Base-by-base conservation (phyloP, 345 rosid genomes). In the Gossypium rotundifolium region DNA sequence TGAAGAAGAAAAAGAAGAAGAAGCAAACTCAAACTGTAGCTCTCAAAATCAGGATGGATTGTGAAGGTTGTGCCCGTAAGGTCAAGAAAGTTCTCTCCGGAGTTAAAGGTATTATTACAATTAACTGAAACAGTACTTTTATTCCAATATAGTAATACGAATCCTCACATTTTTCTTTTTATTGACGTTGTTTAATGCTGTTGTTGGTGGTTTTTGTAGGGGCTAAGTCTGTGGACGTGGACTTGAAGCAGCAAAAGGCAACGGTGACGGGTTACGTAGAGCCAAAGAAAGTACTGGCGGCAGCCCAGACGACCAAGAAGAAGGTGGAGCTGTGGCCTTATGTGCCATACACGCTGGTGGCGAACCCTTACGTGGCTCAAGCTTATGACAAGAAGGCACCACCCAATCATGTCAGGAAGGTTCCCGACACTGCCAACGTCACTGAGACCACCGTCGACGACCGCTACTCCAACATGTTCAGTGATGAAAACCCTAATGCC, bases 341-440 rank as follows among this genome's bases (percentile, higher is more conserved):
- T n/a, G 93, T 90, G 11, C 96, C 97, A 1, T 88, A 90, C 81
- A 75, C 72, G 44, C 60, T 90, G 71, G 98, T 87, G 74, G 77
- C 89, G 2, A 75, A 90, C 75, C 97, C 98, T 27, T 90, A 93
- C 65, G 83, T 88, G 58, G 77, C 98, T 45, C 93, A 85, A 60
- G 93, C 97, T 52, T 93, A 93, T 77, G 97, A 91, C 85, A 93
- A 93, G 89, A 93, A 93, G 65, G 98, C 97, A 1, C 98, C 98
- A 7, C 66, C 94, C 7, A 91, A 93, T 74, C 90, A 86, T 65
- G 97, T 90, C 17, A 78, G 96, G 70, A 82, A 65, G 13, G 74
- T 93, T 42, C 87, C 96, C 0, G 76, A 22, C 79, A 70, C 88
- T 2, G 89, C 89, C 73, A 82, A 78, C 11, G 46, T 87, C 79